Evolutionary conservation across 176 grass and related monocot species (phyloP).

Genomic region (Saccharum spontaneum): DNA sequence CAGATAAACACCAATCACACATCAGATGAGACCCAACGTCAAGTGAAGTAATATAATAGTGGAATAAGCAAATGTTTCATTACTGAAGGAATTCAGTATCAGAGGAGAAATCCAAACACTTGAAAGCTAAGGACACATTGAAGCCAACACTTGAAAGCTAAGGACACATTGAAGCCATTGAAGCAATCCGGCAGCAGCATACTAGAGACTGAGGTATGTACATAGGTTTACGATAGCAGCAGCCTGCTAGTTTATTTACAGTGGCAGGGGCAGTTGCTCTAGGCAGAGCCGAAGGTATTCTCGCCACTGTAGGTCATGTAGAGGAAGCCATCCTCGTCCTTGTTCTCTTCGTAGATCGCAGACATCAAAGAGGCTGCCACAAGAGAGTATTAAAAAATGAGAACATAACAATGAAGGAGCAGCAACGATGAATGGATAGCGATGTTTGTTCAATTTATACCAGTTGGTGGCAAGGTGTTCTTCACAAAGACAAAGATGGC

Average conservation of each 20-base stretch:
- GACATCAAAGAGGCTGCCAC: conserved; percentile 83
- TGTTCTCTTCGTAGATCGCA: conserved; percentile 87
- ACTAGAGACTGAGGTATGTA: conserved; percentile 28
- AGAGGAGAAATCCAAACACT: neutral
- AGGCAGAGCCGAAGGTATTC: conserved; percentile 77
- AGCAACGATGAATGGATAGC: neutral
- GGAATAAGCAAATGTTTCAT: conserved; percentile 1
- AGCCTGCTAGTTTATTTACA: conserved; percentile 47
- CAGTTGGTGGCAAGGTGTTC: conserved; percentile 73
- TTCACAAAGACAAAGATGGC: conserved; percentile 96
- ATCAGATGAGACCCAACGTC: neutral
- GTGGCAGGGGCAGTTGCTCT: conserved; percentile 6
- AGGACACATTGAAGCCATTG: conserved; percentile 21
- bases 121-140: conserved; percentile 27
- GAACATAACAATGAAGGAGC: neutral
- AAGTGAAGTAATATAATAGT: neutral
- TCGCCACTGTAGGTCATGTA: conserved; percentile 98
- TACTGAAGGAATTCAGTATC: neutral
- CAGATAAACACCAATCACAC: neutral
- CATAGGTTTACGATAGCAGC: conserved; percentile 9
- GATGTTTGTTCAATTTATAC: conserved; percentile 18
- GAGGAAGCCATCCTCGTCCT: conserved; percentile 89
- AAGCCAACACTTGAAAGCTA: conserved; percentile 17
- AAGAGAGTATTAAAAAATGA: neutral
- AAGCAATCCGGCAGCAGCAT: conserved; percentile 32